Base-by-base conservation (phyloP, 208 protist genomes). In the Tetramitus jugosus region DNA sequence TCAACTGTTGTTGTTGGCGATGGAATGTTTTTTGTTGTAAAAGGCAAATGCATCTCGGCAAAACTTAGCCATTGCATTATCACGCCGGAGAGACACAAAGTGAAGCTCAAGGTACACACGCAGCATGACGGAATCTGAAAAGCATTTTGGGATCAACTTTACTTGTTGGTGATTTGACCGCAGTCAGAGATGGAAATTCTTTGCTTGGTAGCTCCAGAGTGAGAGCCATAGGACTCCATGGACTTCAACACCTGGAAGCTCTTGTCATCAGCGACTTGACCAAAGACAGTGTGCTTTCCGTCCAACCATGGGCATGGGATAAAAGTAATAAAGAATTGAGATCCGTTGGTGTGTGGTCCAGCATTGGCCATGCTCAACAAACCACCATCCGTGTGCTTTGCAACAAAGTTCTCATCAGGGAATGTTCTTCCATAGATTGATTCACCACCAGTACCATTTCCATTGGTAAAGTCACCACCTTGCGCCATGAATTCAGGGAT, bases 241-340 rank as follows among this genome's bases (percentile, higher is more conserved):
- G 8, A 17, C 43, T 46, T 60, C 0, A 96, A 86, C 60, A 88
- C 76, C 29, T 94, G 87, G 80, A 86, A 91, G 37, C 92, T 91
- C 52, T 87, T 84, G 4, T 49, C 14, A 49, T 49, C 45, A 20
- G 88, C 69, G 49, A 97, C 94, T 76, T 92, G 84, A 14, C 95
- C 94, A 80, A 98, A 97, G 33, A 97, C 94, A 29, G 96, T 93
- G 84, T 98, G 95, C 80, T 94, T 94, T 60, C 90, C 88, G 76
- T 97, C 92, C 43, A 97, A 83, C 90, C 89, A 93, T 52, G 88
- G 83, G 77, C 87, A 91, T 14, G 14, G 14, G 4, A 14, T 49
- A 49, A 49, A 14, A 49, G 91, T 95, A 77, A 96, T 94, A 76
- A 96, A 95, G 81, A 95, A 95, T 84, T 95, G 92, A 26, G 89